phyloP scores from a whole-genome alignment of 345 rosid genomes.

The Gossypium raimondii region DNA sequence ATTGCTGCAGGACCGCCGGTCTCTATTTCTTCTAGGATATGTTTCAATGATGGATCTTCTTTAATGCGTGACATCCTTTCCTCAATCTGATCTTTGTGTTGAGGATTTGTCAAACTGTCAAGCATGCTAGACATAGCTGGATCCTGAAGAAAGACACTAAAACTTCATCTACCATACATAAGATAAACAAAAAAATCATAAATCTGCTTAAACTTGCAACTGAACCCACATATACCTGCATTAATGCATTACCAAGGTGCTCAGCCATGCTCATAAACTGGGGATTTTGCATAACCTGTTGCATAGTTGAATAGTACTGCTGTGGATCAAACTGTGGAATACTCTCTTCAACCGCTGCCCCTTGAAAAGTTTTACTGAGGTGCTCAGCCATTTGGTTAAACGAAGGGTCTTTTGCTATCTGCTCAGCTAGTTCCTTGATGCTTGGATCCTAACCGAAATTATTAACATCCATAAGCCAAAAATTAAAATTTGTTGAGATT shows the following conservation, averaged over 20 bases:
- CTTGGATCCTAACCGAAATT: slow-evolving; percentile 71
- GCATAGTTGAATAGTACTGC: slow-evolving; percentile 77
- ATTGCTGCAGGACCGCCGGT: slow-evolving; percentile 85
- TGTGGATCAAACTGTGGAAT: slow-evolving; percentile 70
- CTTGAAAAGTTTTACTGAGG: slow-evolving; percentile 74
- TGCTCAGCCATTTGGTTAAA: slow-evolving; percentile 97
- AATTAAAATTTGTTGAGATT: background rate
- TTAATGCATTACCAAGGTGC: slow-evolving; percentile 79
- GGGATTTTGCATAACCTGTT: slow-evolving; percentile 97
- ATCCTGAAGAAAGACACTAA: slow-evolving; percentile 44
- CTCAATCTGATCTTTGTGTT: slow-evolving; percentile 76
- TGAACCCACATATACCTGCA: slow-evolving; percentile 51
- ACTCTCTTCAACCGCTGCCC: slow-evolving; percentile 45
- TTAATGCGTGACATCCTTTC: slow-evolving; percentile 79
- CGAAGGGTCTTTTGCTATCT: slow-evolving; percentile 88
- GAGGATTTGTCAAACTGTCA: slow-evolving; percentile 79
- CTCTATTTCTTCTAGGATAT: slow-evolving; percentile 88
- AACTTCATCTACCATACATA: slow-evolving; percentile 12
- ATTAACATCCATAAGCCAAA: background rate
- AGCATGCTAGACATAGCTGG: slow-evolving; percentile 93
- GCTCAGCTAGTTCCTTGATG: slow-evolving; percentile 85
- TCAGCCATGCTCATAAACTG: slow-evolving; percentile 94
- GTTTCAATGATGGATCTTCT: slow-evolving; percentile 86
- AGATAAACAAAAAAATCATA: background rate
- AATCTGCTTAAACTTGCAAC: background rate